Evolutionary conservation across 768 basidiomycete genomes (phyloP), one percentile per base, ranked within the genome.

Genomic region (Boletus pseudopeckii): DNA sequence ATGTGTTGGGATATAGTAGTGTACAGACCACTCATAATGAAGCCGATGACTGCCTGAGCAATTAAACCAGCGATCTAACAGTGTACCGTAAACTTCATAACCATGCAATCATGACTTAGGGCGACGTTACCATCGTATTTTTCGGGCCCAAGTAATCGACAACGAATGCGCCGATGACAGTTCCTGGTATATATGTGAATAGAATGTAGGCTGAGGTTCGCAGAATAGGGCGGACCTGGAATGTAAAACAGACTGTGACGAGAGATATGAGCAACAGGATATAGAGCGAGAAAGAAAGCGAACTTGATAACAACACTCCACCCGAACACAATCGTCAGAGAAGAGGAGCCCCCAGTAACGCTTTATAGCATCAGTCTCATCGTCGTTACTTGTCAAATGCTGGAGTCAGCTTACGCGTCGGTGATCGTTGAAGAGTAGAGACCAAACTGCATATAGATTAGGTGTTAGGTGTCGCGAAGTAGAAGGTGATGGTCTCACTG

Each of bases 21-120:
- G 71, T 95, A 97, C 18, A 83, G 73, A 1, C 91, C 95, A 56
- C 89, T 89, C 86, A 98, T 90, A 68, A 92, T 81, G 72, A 97
- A 97, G 7, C 95, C 90, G 45, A 90, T 74, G 57, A 89, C 46
- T 2, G 87, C 84, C 67, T 92, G 90, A 24, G 71, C 60, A 26
- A 90, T 38, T 10, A 91, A 77, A 42, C 90, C 89, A 26, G 65
- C 60, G 58, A 91, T 90, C 86, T 88, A 42, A 18, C 8, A 34
- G 60, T 7, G 38, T 34, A 15, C 17, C 34, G 37, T 37, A 46
- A 52, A 39, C 26, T 48, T 48, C 24, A 53, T 20, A 10, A 22
- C 24, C 32, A 14, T 30, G 17, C 17, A 20, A 13, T 11, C 24
- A 48, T 24, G 34, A 45, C 24, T 36, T 11, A 18, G 5, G 2